Conservation (phyloP, 495 filamentous ascomycete genomes). For the Podospora sp. region DNA sequence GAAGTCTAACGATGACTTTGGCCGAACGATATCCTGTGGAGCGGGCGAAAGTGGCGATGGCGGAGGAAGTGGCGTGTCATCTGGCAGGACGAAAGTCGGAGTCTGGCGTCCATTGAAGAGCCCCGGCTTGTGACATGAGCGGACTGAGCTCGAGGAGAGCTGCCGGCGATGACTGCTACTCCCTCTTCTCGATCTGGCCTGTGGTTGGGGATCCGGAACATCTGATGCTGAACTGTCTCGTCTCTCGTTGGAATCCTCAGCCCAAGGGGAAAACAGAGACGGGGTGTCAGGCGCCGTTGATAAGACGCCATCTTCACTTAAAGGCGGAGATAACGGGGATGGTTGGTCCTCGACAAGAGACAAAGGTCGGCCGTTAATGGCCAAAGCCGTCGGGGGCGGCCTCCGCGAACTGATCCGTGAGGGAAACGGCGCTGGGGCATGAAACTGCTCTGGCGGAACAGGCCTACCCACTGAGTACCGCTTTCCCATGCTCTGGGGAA, state of each 20-base stretch:
- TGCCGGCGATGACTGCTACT: slow-evolving; percentile 7
- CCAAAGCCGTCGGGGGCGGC: slow-evolving; percentile 44
- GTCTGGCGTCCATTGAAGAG: not conserved
- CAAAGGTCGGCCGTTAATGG: slow-evolving; percentile 47
- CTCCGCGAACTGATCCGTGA: slow-evolving; percentile 36
- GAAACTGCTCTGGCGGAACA: slow-evolving; percentile 18
- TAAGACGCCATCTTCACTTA: slow-evolving; percentile 11
- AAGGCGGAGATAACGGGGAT: slow-evolving; percentile 36
- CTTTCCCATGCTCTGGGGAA: slow-evolving; percentile 46
- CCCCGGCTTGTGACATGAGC: slow-evolving; percentile 9
- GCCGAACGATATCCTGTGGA: slow-evolving; percentile 24
- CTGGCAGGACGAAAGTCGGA: slow-evolving; percentile 3
- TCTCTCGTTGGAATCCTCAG: slow-evolving; percentile 7
- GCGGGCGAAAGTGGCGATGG: not conserved
- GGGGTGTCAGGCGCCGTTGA: slow-evolving; percentile 32
- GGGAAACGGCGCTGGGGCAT: slow-evolving; percentile 9
- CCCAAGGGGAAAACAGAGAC: slow-evolving; percentile 33
- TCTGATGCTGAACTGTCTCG: slow-evolving; percentile 7
- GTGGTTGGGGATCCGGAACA: not conserved
- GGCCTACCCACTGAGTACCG: slow-evolving; percentile 44
- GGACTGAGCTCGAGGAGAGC: slow-evolving; percentile 11
- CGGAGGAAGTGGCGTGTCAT: slow-evolving; percentile 6
- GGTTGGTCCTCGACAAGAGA: slow-evolving; percentile 55
- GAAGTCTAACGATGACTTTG: slow-evolving; percentile 29
- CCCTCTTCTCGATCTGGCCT: not conserved